A percentile compares a stretch with the other conserved stretches of the same genome.
phyloP scores from a whole-genome alignment of 2,329 filamentous ascomycete genomes.

The Cordyceps cicadae region DNA sequence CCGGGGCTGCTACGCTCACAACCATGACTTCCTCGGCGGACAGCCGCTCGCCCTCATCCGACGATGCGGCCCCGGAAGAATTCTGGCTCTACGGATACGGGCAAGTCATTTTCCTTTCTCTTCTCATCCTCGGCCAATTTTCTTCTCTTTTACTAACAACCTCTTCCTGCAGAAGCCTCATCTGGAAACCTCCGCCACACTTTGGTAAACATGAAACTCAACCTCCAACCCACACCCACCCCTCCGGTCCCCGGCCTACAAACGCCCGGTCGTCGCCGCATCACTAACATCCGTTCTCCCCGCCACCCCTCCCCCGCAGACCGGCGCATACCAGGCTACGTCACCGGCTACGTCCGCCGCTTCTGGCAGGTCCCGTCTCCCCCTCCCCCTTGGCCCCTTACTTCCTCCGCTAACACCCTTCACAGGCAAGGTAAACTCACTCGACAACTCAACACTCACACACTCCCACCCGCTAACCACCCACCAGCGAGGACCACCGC shows the following conservation, averaged over 20 bases:
- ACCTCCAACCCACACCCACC: background rate
- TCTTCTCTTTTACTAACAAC: constrained; percentile 9
- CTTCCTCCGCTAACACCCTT: constrained; percentile 1
- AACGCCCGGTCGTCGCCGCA: background rate
- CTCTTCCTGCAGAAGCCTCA: constrained; percentile 57
- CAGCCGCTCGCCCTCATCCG: background rate
- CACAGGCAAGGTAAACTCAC: constrained; percentile 27
- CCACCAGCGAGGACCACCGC: constrained; percentile 76
- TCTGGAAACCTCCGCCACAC: constrained; percentile 96
- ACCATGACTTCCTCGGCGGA: background rate
- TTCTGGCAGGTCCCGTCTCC: constrained; percentile 79
- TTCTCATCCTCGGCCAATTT: constrained; percentile 9
- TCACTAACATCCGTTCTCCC: constrained; percentile 9
- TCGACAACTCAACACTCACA: background rate
- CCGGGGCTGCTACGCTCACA: background rate
- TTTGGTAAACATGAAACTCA: constrained; percentile 58
- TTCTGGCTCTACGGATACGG: constrained; percentile 98
- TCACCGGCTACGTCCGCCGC: constrained; percentile 84
- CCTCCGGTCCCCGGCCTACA: background rate
- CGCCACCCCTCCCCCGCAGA: constrained; percentile 59
- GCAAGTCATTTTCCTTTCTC: constrained; percentile 39
- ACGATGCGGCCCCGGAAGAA: constrained; percentile 49
- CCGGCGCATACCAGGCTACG: constrained; percentile 76
- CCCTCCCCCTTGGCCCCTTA: background rate
- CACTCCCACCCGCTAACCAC: background rate